Evolutionary conservation across 257 asterid genomes (phyloP).

Genomic region (Scutellaria barbata): DNA sequence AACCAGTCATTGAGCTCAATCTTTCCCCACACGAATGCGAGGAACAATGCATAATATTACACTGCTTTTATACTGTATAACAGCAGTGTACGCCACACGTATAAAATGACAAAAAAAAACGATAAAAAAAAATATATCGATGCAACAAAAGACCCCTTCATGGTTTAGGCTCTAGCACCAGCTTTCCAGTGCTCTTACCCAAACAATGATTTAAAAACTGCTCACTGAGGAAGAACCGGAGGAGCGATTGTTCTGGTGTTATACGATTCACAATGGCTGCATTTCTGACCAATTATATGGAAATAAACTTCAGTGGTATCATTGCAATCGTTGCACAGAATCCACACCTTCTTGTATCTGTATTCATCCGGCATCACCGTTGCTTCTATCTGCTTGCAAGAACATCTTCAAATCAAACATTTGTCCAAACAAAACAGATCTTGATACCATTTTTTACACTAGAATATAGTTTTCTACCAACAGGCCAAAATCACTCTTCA

Average conservation of each 20-base stretch:
- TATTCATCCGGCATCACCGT: conserved; percentile 88
- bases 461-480: too few species aligned
- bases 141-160: conserved; percentile 16
- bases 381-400: conserved; percentile 64
- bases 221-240: conserved; percentile 80
- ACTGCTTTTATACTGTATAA: neutral
- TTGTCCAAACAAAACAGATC: neutral
- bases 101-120: conserved; percentile 17
- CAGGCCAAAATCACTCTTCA: too few species aligned
- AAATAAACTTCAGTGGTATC: conserved; percentile 88
- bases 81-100: neutral
- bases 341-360: conserved; percentile 93
- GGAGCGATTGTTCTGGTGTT: conserved; percentile 84
- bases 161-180: conserved; percentile 35
- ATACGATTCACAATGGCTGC: conserved; percentile 88
- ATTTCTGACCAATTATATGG: conserved; percentile 90
- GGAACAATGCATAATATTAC: conserved; percentile 19
- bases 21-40: conserved; percentile 15
- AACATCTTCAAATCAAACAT: conserved; percentile 1
- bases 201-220: conserved; percentile 10
- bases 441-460: too few species aligned
- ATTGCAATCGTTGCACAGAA: conserved; percentile 92
- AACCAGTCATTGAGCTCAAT: conserved; percentile 35
- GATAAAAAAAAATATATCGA: neutral
- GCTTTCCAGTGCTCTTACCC: conserved; percentile 37